Conservation (phyloP, 805 yeast genomes). For the Suhomyces sp. region DNA sequence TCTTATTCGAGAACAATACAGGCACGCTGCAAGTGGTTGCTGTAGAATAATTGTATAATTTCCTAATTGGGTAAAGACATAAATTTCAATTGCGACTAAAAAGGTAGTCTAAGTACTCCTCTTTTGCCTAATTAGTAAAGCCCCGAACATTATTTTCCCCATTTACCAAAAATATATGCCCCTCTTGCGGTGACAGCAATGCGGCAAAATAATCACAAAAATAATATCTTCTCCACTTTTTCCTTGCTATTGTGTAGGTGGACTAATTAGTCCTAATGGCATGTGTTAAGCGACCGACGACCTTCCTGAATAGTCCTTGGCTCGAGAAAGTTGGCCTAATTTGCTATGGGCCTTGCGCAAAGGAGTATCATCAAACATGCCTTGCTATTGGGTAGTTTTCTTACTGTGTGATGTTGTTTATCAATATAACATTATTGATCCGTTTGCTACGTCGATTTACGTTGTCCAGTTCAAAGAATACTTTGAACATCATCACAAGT, state of each 20-base stretch:
- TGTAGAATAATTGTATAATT: background rate
- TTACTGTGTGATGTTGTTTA: background rate
- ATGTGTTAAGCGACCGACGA: slow-evolving; percentile 3
- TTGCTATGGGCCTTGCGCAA: background rate
- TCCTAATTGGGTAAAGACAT: slow-evolving; percentile 3
- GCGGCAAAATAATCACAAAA: background rate
- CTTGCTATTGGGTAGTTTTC: background rate
- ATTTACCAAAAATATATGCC: background rate
- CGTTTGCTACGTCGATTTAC: background rate
- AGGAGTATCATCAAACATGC: background rate
- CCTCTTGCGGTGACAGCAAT: background rate
- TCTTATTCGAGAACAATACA: background rate
- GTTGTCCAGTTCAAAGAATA: background rate
- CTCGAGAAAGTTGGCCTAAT: background rate
- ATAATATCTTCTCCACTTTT: slow-evolving; percentile 3
- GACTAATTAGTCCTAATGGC: slow-evolving; percentile 5
- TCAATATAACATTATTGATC: background rate
- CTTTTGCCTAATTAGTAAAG: slow-evolving; percentile 12
- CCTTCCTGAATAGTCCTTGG: slow-evolving; percentile 5
- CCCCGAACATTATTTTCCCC: background rate
- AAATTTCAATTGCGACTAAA: background rate
- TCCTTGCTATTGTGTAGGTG: background rate
- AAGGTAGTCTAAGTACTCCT: slow-evolving; percentile 7
- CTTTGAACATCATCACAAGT: background rate
- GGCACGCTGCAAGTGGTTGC: slow-evolving; percentile 5